Percentiles rank a stretch among this genome's conserved stretches.
These are phyloP conservation scores for Phytopythium boreale DNA, from an alignment of 352 stramenopile genomes.

Conservation along the genomic window DNA sequence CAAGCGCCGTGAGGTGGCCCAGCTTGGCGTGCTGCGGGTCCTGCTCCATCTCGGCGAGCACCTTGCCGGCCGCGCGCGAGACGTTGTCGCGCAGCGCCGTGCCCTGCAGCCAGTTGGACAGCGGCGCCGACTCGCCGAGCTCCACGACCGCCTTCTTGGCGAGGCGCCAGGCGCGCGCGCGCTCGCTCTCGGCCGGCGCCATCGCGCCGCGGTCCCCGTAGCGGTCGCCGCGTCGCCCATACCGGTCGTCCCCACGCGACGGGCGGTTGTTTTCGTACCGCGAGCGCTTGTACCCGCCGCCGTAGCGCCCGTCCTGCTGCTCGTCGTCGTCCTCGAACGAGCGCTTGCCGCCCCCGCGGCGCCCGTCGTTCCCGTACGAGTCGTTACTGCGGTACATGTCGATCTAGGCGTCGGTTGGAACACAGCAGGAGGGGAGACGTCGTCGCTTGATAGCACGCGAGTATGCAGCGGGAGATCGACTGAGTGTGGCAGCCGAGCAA, in stretches of 20 bases:
- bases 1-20: slow-evolving; percentile 44
- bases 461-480: background rate
- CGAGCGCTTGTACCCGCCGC: slow-evolving; percentile 57
- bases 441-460: background rate
- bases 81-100: slow-evolving; percentile 45
- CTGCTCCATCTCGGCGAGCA: slow-evolving; percentile 50
- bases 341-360: slow-evolving; percentile 44
- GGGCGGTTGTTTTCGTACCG: slow-evolving; percentile 36
- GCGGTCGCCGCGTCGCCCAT: slow-evolving; percentile 23
- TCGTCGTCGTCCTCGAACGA: slow-evolving; percentile 53
- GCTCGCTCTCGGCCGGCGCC: slow-evolving; percentile 49
- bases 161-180: slow-evolving; percentile 63
- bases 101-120: slow-evolving; percentile 29
- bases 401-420: background rate
- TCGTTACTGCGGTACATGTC: slow-evolving; percentile 13
- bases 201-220: slow-evolving; percentile 14
- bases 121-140: slow-evolving; percentile 40
- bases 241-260: slow-evolving; percentile 29
- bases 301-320: slow-evolving; percentile 18
- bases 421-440: background rate
- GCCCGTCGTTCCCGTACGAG: slow-evolving; percentile 15
- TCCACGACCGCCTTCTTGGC: slow-evolving; percentile 75
- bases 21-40: slow-evolving; percentile 59
- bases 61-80: slow-evolving; percentile 28
- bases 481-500: background rate